Percentiles rank a stretch among this genome's conserved stretches.
Evolutionary conservation across 2,329 filamentous ascomycete genomes (phyloP).

Genomic region (Cordyceps militaris): DNA sequence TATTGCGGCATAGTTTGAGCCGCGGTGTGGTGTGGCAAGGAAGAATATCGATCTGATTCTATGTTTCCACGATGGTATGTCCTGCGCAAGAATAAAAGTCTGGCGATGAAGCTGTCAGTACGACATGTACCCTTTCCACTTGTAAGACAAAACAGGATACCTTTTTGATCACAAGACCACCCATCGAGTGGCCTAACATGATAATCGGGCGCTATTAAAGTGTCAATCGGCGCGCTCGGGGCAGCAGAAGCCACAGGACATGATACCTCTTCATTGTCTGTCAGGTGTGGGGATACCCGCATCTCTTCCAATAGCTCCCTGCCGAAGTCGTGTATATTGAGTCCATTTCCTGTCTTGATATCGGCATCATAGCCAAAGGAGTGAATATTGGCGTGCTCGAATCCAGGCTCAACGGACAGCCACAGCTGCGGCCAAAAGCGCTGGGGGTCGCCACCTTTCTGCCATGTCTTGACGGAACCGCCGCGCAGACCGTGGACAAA

Average conservation of each 20-base stretch:
- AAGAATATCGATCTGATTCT: slow-evolving; percentile 26
- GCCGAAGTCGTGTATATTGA: slow-evolving; percentile 26
- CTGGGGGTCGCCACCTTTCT: slow-evolving; percentile 22
- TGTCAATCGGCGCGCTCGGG: too few species aligned
- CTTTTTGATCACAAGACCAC: slow-evolving; percentile 28
- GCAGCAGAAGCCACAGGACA: too few species aligned
- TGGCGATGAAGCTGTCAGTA: background rate
- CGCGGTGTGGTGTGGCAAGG: slow-evolving; percentile 29
- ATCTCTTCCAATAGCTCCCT: slow-evolving; percentile 23
- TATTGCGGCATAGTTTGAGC: slow-evolving; percentile 23
- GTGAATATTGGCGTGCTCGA: slow-evolving; percentile 23
- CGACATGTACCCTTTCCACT: too few species aligned
- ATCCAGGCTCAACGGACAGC: slow-evolving; percentile 27
- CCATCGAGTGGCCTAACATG: slow-evolving; percentile 25
- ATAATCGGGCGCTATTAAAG: slow-evolving; percentile 21
- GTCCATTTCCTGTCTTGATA: slow-evolving; percentile 24
- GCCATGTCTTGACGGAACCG: slow-evolving; percentile 35
- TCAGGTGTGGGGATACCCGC: slow-evolving; percentile 17
- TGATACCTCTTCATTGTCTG: background rate
- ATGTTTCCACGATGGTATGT: slow-evolving; percentile 7
- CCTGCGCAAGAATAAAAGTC: slow-evolving; percentile 20
- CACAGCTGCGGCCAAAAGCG: slow-evolving; percentile 35
- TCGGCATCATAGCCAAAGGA: slow-evolving; percentile 28
- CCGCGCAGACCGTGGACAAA: slow-evolving; percentile 38
- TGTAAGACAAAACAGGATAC: too few species aligned